Percentiles rank a stretch among this genome's conserved stretches.
These are phyloP conservation scores for Puccinia coronata DNA, from an alignment of 1,284 basidiomycete species.

Conservation along the genomic window DNA sequence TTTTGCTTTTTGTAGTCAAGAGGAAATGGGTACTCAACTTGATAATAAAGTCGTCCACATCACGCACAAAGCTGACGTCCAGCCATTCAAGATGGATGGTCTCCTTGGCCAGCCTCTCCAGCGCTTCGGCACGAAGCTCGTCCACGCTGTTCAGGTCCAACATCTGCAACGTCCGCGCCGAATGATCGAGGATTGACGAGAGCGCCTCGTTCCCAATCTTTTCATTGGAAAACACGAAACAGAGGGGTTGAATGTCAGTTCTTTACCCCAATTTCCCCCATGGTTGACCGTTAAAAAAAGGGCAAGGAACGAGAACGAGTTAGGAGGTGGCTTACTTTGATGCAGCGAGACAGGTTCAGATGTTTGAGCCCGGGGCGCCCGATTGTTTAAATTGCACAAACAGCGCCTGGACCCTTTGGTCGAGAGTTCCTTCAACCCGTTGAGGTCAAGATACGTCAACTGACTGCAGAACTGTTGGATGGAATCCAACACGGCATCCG, in stretches of 20 bases:
- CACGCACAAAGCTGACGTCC: slow-evolving; percentile 84
- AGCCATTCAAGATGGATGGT: slow-evolving; percentile 66
- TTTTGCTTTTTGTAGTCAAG: background rate
- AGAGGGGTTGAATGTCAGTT: background rate
- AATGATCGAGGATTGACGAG: slow-evolving; percentile 70
- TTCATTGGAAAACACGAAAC: background rate
- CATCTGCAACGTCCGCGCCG: slow-evolving; percentile 66
- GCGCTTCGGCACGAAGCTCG: slow-evolving; percentile 59
- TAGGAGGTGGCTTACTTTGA: slow-evolving; percentile 20
- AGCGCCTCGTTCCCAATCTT: slow-evolving; percentile 67
- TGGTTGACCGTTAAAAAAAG: no score
- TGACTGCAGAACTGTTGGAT: slow-evolving; percentile 65
- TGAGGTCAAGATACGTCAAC: slow-evolving; percentile 67
- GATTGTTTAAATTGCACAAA: slow-evolving; percentile 48
- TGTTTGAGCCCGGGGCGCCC: slow-evolving; percentile 19
- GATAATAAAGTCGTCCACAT: slow-evolving; percentile 62
- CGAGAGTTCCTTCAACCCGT: slow-evolving; percentile 66
- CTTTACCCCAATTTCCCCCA: no score
- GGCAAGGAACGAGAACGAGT: background rate
- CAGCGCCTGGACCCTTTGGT: slow-evolving; percentile 51
- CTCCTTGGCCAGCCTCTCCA: slow-evolving; percentile 56
- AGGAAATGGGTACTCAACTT: background rate
- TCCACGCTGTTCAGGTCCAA: slow-evolving; percentile 73
- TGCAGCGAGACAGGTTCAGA: slow-evolving; percentile 47
- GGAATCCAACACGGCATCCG: slow-evolving; percentile 68